A percentile compares a stretch with the other conserved stretches of the same genome.
phyloP scores from a whole-genome alignment of 108 stramenopile genomes.

The Ochromonas danica region DNA sequence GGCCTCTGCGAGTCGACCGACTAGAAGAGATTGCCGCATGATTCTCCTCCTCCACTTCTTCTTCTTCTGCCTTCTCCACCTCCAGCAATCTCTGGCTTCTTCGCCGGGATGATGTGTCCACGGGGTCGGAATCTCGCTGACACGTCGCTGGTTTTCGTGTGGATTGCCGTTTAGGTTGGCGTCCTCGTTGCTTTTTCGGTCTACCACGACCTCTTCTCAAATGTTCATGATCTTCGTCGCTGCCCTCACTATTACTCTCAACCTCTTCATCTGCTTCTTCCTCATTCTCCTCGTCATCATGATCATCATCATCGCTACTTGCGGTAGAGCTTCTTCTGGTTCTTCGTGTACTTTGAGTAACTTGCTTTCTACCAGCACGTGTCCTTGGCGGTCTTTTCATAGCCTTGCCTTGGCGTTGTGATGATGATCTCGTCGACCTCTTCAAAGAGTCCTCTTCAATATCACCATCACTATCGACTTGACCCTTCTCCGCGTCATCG shows the following conservation, averaged over 20 bases:
- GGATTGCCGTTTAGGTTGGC: background rate
- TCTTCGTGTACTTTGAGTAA: background rate
- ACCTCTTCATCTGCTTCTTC: slow-evolving; percentile 26
- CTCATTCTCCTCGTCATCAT: slow-evolving; percentile 3
- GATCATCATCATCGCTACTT: background rate
- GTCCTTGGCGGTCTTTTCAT: background rate
- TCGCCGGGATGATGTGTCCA: background rate
- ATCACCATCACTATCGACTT: background rate
- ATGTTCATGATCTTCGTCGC: background rate
- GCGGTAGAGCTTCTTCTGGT: background rate
- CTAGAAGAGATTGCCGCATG: too few species aligned
- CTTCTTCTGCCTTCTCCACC: background rate
- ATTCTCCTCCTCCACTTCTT: too few species aligned
- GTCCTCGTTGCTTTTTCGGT: background rate
- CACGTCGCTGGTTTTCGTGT: background rate
- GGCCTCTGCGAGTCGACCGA: too few species aligned
- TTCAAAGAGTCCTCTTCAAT: background rate
- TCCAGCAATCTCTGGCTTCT: background rate
- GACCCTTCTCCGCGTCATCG: background rate
- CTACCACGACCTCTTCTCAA: background rate
- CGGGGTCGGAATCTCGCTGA: background rate
- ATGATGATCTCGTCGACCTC: too few species aligned
- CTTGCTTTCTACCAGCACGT: background rate
- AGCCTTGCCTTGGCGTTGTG: background rate
- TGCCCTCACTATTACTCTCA: background rate